Base-by-base conservation (phyloP, 2,329 filamentous ascomycete species). In the Beauveria medogensis region DNA sequence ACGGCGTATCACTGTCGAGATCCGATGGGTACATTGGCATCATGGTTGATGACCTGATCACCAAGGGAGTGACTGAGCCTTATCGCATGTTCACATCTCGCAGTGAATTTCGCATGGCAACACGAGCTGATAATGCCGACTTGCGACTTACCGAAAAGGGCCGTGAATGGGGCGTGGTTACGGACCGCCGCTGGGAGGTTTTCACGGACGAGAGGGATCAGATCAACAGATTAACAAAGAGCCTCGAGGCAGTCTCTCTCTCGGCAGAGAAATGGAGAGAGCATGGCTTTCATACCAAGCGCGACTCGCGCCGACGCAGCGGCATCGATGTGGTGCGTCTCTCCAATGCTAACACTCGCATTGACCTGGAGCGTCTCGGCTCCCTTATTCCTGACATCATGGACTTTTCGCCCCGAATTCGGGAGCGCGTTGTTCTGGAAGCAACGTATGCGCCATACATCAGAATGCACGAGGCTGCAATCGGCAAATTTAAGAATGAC, bases 51-150 rank as follows among this genome's bases (percentile, higher is more conserved):
- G 94, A 99, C 72, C 84, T 99, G 43, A 87, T 96, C 70, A 97
- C 93, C 24, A 97, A 97, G 75, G 94, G 94, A 53, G 94, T 99
- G 34, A 92, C 90, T 2, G 94, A 99, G 71, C 94, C 94, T 1
- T 99, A 99, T 75, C 86, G 94, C 66, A 97, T 99, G 92, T 99
- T 99, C 77, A 99, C 94, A 2, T 90, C 90, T 6, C 86, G 94
- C 65, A 96, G 90, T 75, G 94, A 99, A 76, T 99, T 95, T 74
- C 90, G 94, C 64, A 92, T 99, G 82, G 91, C 88, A 48, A 86
- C 91, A 2, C 88, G 94, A 64, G 88, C 94, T 51, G 94, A 99
- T 77, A 99, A 99, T 70, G 94, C 94, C 41, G 94, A 99, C 74
- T 74, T 88, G 5, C 87, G 94, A 2, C 84, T 99, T 34, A 97